Evolutionary conservation across 495 filamentous ascomycete genomes (phyloP), one percentile per base, ranked within the genome.

Genomic region (Terfezia claveryi): DNA sequence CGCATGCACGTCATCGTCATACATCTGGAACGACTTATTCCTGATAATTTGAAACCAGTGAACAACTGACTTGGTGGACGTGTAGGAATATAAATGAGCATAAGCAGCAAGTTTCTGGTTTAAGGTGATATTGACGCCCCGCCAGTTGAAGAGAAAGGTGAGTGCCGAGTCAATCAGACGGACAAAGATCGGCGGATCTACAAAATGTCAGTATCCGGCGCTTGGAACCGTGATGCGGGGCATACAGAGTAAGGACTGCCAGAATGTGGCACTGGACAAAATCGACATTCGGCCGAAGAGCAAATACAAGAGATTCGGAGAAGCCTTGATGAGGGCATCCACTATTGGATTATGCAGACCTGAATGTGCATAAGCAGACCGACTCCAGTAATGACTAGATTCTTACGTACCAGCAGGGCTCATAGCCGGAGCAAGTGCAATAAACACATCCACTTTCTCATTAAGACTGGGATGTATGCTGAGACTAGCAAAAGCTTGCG

Each of bases 1-100:
- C 27, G 27, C 27, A 32, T 32, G 27, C 8, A 91, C 75, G 62
- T 95, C 89, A 62, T 98, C 91, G 62, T 98, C 91, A 66, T 87
- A 96, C 82, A 98, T 95, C 67, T 96, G 91, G 66, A 98, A 98
- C 36, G 76, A 83, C 59, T 83, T 81, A 62, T 87, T 94, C 50
- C 91, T 80, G 59, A 98, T 96, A 61, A 98, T 94, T 64, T 98
- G 91, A 68, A 98, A 98, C 91, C 91, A 98, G 62, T 98, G 91
- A 0, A 98, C 91, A 9, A 94, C 85, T 12, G 80, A 84, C 64
- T 98, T 98, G 56, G 87, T 93, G 64, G 83, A 89, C 0, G 91
- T 94, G 65, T 87, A 96, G 2, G 87, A 94, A 66, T 92, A 98
- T 1, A 98, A 71, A 67, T 98, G 92, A 27, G 89, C 79, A 62